Evolutionary conservation across 2,329 filamentous ascomycete genomes (phyloP).

Genomic region (Knufia fluminis): DNA sequence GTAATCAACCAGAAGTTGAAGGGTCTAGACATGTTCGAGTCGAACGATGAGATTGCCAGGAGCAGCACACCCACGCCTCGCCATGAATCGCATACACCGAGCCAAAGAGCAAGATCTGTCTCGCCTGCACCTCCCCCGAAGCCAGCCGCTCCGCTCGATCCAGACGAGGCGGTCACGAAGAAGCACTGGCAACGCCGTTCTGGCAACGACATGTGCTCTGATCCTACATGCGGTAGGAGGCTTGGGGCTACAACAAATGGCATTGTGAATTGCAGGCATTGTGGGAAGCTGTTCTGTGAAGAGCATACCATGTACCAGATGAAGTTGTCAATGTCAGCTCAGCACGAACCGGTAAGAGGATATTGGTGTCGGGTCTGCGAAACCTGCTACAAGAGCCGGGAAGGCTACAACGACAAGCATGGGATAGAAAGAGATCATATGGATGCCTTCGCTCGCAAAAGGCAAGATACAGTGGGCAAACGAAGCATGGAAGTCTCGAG

Average conservation of each 20-base stretch:
- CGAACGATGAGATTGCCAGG: slow-evolving; percentile 59
- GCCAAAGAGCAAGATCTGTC: slow-evolving; percentile 18
- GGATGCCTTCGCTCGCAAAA: slow-evolving; percentile 57
- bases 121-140: slow-evolving; percentile 25
- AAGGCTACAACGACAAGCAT: slow-evolving; percentile 85
- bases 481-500: slow-evolving; percentile 79
- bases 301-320: slow-evolving; percentile 99
- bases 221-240: slow-evolving; percentile 73
- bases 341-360: slow-evolving; percentile 80
- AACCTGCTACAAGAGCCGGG: slow-evolving; percentile 96
- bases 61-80: slow-evolving; percentile 25
- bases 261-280: slow-evolving; percentile 86
- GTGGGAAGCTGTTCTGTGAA: slow-evolving; percentile 88
- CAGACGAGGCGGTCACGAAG: slow-evolving; percentile 80
- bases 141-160: slow-evolving; percentile 48
- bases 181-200: slow-evolving; percentile 79
- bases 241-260: slow-evolving; percentile 65
- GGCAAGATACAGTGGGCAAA: slow-evolving; percentile 71
- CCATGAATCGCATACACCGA: slow-evolving; percentile 26
- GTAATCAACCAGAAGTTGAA: slow-evolving; percentile 90
- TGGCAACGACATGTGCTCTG: slow-evolving; percentile 70
- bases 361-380: slow-evolving; percentile 94
- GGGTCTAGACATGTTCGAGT: slow-evolving; percentile 86
- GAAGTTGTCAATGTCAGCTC: slow-evolving; percentile 82
- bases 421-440: slow-evolving; percentile 65